A percentile compares a stretch with the other conserved stretches of the same genome.
Evolutionary conservation across 2,329 filamentous ascomycete genomes (phyloP).

Genomic region (Cordyceps pruinosa): DNA sequence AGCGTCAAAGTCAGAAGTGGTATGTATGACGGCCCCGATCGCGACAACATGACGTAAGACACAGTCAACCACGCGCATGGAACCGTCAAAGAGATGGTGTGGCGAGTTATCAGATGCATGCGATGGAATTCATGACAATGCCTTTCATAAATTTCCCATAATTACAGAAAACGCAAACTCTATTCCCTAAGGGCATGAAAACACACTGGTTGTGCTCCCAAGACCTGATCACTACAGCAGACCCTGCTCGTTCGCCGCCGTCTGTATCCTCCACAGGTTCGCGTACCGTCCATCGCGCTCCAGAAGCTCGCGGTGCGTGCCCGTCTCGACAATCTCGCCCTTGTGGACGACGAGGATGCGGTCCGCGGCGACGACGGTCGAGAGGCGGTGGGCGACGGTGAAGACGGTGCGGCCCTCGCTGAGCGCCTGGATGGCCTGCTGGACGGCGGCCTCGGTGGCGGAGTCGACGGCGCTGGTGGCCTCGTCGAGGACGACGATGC

Average conservation of each 20-base stretch:
- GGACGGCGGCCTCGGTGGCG: conserved; percentile 34
- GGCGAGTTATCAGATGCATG: no score
- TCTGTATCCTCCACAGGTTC: conserved; percentile 45
- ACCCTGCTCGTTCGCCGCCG: not conserved
- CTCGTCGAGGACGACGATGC: conserved; percentile 37
- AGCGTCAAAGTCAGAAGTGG: no score
- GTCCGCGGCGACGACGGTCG: conserved; percentile 39
- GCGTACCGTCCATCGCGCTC: conserved; percentile 41
- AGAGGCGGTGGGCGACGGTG: conserved; percentile 39
- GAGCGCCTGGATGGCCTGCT: conserved; percentile 37
- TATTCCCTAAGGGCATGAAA: no score
- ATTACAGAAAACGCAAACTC: no score
- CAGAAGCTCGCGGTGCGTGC: conserved; percentile 43
- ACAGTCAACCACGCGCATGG: no score
- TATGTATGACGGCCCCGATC: no score
- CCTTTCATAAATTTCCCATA: no score
- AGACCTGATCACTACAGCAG: not conserved
- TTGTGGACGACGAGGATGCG: conserved; percentile 46
- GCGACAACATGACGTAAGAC: no score
- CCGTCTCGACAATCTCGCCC: conserved; percentile 44
- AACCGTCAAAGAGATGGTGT: no score
- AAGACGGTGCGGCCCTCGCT: conserved; percentile 44
- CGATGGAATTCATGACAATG: no score
- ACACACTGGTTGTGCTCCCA: no score
- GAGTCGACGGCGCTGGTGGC: no score